Conservation (phyloP, 2,329 filamentous ascomycete species). For the Scopulariopsis brevicaulis region DNA sequence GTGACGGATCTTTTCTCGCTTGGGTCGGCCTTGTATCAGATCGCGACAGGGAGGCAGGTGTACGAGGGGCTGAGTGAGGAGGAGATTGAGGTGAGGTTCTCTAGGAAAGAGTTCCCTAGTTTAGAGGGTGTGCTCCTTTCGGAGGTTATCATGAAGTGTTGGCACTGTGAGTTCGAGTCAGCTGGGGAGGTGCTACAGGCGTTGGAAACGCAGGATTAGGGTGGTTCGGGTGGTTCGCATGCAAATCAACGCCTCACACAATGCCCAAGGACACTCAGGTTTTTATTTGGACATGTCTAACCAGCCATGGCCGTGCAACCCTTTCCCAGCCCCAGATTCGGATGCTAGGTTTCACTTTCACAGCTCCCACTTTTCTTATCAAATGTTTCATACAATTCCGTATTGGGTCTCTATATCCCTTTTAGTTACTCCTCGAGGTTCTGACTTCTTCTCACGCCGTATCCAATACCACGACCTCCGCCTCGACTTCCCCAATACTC, state of each 20-base stretch:
- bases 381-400: too few relatives aligned
- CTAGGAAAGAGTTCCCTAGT: neutral
- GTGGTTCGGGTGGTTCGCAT: too few relatives aligned
- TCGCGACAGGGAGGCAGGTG: neutral
- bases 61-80: neutral
- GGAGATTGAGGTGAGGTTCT: conserved; percentile 1
- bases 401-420: too few relatives aligned
- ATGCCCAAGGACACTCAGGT: too few relatives aligned
- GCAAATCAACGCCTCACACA: too few relatives aligned
- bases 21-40: conserved; percentile 3
- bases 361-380: too few relatives aligned
- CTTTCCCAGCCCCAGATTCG: too few relatives aligned
- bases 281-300: too few relatives aligned
- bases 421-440: too few relatives aligned
- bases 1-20: conserved; percentile 16
- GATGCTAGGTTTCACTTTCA: too few relatives aligned
- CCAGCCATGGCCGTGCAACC: too few relatives aligned
- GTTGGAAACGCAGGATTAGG: neutral
- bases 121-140: neutral
- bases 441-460: conserved; percentile 25
- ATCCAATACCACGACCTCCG: conserved; percentile 59
- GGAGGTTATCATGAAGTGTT: conserved; percentile 2
- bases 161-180: conserved; percentile 1
- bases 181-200: neutral
- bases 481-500: conserved; percentile 56